phyloP scores from a whole-genome alignment of 192 early-diverging fungal species.

The Neocallimastix lanati region DNA sequence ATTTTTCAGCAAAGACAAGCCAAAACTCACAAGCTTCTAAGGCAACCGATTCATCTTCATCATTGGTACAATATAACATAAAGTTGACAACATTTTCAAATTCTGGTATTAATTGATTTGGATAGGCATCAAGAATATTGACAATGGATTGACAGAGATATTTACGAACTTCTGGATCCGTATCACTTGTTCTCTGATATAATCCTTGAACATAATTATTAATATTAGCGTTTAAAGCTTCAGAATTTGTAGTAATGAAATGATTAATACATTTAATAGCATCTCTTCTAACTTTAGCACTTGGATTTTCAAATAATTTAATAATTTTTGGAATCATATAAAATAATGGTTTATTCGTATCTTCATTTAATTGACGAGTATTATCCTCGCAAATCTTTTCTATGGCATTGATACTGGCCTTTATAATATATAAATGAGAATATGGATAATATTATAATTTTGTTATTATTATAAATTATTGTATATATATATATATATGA shows the following conservation, averaged over 20 bases:
- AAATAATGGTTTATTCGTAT: slow-evolving; percentile 54
- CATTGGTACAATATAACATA: slow-evolving; percentile 80
- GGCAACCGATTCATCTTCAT: slow-evolving; percentile 61
- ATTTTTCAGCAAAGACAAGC: slow-evolving; percentile 89
- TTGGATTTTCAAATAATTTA: slow-evolving; percentile 58
- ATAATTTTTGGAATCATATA: slow-evolving; percentile 84
- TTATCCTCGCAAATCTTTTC: slow-evolving; percentile 94
- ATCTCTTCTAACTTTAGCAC: slow-evolving; percentile 51
- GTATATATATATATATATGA: too few species aligned
- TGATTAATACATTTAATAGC: slow-evolving; percentile 73
- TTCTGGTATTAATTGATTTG: slow-evolving; percentile 72
- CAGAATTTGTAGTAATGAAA: slow-evolving; percentile 50
- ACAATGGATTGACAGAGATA: slow-evolving; percentile 88
- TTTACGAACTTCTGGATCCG: slow-evolving; percentile 64
- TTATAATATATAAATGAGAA: too few species aligned
- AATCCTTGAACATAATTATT: slow-evolving; percentile 56
- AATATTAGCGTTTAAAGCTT: slow-evolving; percentile 42
- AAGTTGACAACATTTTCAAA: slow-evolving; percentile 81
- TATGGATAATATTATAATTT: too few species aligned
- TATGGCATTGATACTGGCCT: slow-evolving; percentile 71
- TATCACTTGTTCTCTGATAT: slow-evolving; percentile 72
- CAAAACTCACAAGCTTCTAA: slow-evolving; percentile 98
- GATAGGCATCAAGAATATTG: slow-evolving; percentile 64
- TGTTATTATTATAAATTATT: too few species aligned
- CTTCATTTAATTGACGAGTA: slow-evolving; percentile 54